Evolutionary conservation across 352 stramenopile genomes (phyloP).

Genomic region (Globisporangium yorkense): DNA sequence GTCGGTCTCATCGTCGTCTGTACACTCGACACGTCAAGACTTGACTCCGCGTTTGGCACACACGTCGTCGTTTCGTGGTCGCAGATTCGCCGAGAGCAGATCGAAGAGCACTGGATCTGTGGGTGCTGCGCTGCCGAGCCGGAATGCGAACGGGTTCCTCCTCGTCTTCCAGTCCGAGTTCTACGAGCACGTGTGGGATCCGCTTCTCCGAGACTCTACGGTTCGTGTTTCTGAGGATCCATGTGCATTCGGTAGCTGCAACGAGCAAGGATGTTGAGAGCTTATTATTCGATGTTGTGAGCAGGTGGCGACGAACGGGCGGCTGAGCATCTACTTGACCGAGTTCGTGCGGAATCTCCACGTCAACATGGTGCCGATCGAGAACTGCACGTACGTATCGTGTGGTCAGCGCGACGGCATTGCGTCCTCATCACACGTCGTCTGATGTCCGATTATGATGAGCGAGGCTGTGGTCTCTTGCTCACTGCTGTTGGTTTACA

Average conservation of each 20-base stretch:
- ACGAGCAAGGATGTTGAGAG: neutral
- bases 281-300: conserved; percentile 2
- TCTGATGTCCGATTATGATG: neutral
- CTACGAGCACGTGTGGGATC: conserved; percentile 44
- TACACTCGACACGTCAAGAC: conserved; percentile 1
- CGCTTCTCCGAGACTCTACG: conserved; percentile 29
- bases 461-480: neutral
- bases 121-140: conserved; percentile 6
- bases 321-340: conserved; percentile 49
- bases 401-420: neutral
- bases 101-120: conserved; percentile 1
- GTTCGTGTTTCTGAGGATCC: conserved; percentile 17
- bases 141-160: conserved; percentile 38
- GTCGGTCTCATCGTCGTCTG: conserved; percentile 3
- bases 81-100: conserved; percentile 5
- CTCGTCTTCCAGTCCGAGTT: conserved; percentile 59
- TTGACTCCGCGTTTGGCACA: conserved; percentile 7
- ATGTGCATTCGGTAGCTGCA: neutral
- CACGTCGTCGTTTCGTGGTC: conserved; percentile 10
- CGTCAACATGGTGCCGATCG: conserved; percentile 40
- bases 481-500: neutral
- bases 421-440: neutral
- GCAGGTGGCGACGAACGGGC: conserved; percentile 28
- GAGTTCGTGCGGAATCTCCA: conserved; percentile 64
- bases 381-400: conserved; percentile 49